These are phyloP conservation scores for Rutidosis leptorrhynchoides DNA, from an alignment of 129 eudicot genomes.

Conservation along the genomic window DNA sequence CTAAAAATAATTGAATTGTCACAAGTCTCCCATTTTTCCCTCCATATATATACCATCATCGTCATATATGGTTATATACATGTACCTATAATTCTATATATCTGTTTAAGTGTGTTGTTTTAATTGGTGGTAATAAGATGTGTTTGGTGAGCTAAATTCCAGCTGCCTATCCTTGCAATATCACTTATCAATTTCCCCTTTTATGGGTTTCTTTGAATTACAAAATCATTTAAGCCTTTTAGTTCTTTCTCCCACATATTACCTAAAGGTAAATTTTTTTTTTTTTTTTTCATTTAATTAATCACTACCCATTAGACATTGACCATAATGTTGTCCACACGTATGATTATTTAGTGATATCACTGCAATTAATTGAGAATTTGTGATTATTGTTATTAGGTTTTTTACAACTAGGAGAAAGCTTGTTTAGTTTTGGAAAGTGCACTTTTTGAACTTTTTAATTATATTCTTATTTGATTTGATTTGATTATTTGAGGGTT, in stretches of 20 bases:
- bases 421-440: not conserved
- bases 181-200: not conserved
- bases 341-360: not conserved
- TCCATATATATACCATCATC: slow-evolving; percentile 28
- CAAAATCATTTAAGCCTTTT: slow-evolving; percentile 7
- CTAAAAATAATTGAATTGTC: slow-evolving; percentile 20
- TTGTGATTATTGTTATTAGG: not conserved
- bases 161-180: slow-evolving; percentile 47
- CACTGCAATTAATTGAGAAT: not conserved
- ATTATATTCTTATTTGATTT: not conserved
- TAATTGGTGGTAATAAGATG: slow-evolving; percentile 25
- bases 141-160: slow-evolving; percentile 63
- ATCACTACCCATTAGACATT: not conserved
- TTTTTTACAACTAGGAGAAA: not conserved
- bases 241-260: slow-evolving; percentile 8
- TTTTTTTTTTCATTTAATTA: not conserved
- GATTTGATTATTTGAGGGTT: not conserved
- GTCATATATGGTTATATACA: not conserved
- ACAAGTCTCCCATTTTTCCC: slow-evolving; percentile 26
- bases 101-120: slow-evolving; percentile 17
- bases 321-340: slow-evolving; percentile 1
- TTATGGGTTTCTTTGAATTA: slow-evolving; percentile 10
- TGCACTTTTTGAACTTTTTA: not conserved
- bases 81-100: not conserved
- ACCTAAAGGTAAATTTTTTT: slow-evolving; percentile 22